Base-by-base conservation (phyloP, 176 grass and related monocot species). In the Chrysopogon serrulatus region DNA sequence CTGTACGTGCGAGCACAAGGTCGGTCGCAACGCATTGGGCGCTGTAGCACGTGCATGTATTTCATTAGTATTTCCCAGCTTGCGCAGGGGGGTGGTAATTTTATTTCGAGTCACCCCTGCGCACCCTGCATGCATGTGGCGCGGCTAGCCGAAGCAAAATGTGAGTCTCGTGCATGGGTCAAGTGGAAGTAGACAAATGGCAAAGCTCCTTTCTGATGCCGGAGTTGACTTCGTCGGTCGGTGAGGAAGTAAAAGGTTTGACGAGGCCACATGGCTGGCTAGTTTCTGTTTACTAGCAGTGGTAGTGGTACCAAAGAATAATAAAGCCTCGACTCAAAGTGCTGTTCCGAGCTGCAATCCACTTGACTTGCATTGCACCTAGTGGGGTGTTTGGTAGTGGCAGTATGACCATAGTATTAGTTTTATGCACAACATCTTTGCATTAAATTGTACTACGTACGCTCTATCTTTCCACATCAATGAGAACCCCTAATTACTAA, bases 171-270 rank as follows among this genome's bases (percentile, higher is more conserved):
- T 51, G 26, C n/a, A 37, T 68, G 54, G 79, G 30, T 37, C 47
- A 48, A 88, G 59, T 57, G 9, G 68, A 59, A 19, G 17, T 13
- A 33, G 42, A 24, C 65, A n/a, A n/a, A 47, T 40, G 35, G 35
- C 39, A 61, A 76, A 69, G 7, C 14, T 17, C 33, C 43, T 24
- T 48, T 64, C 15, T 51, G 8, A 59, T 47, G 27, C 87, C 18
- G 10, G 83, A 88, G 82, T 80, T 84, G 76, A 88, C 87, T 68
- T 84, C 2, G 8, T 19, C 9, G 3, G 8, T 61, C 24, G 7
- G 40, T 9, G 47, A 42, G 76, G 12, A 54, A 68, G 39, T 10
- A 35, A 60, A 68, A 45, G 19, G 39, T 76, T 89, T 81, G 49
- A 76, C 77, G 23, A 26, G 4, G 41, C 9, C 69, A 40, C 15